Base-by-base conservation (phyloP, 805 yeast species). In the Pichia occidentalis region DNA sequence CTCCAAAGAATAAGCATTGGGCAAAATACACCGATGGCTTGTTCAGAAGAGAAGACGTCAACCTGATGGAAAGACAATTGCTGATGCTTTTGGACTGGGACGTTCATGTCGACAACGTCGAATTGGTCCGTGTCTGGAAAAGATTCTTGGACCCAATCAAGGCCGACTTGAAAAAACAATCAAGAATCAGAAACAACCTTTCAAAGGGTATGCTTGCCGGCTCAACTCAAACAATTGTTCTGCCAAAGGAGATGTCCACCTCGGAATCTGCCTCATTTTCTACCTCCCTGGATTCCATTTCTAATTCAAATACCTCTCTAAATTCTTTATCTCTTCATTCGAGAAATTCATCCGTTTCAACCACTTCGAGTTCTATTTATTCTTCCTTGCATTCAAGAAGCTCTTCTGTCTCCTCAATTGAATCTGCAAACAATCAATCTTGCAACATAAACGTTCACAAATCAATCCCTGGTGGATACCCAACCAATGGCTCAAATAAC, bases 1-100 rank as follows among this genome's bases (percentile, higher is more conserved):
- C 85, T 10, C 87, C 90, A 44, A 77, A 80, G 53, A 83, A 83
- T 60, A 67, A 68, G 47, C 87, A 82, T 58, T 83, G 94, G 94
- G 77, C 85, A 28, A 73, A 70, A 49, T 80, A 80, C 59, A 79
- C 90, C 5, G 87, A 82, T 51, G 86, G 85, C 2, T 65, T 83
- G 29, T 81, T 83, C 60, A 63, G 68, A 32, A 60, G 70, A 39
- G 76, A 76, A 45, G 94, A 83, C 56, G 75, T 83, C 47, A 82
- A 81, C 57, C 64, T 81, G 44, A 83, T 83, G 87, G 94, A 83
- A 60, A 73, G 85, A 54, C 90, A 83, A 59, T 63, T 83, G 42
- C 64, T 82, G 36, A 75, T 68, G 52, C 64, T 82, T 35, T 62
- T 83, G 54, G 71, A 80, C 59, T 83, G 88, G 87, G 80, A 83